Conservation (phyloP, 148 eudicot genomes). For the Persicaria maculosa region DNA sequence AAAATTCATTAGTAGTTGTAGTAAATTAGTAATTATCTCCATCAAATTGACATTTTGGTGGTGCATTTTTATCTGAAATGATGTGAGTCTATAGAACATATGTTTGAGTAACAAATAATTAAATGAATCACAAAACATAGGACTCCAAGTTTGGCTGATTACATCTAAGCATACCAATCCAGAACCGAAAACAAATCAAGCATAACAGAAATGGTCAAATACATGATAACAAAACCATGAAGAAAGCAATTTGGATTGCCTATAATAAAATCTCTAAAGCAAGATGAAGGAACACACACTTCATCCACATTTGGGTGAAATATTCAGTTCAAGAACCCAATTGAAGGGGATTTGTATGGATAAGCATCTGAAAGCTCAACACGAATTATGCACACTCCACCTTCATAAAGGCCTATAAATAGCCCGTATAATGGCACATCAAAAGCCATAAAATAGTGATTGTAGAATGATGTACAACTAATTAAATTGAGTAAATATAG, state of each 20-base stretch:
- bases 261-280: neutral
- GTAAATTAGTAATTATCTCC: no score
- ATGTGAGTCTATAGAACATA: neutral
- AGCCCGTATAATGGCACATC: neutral
- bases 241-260: neutral
- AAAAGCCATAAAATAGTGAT: neutral
- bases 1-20: no score
- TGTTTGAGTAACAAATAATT: neutral
- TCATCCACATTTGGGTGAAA: slow-evolving; percentile 82
- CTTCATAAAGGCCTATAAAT: slow-evolving; percentile 64
- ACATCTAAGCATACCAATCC: slow-evolving; percentile 86
- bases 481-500: neutral
- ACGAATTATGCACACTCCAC: slow-evolving; percentile 79
- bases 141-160: slow-evolving; percentile 84
- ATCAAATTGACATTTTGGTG: neutral
- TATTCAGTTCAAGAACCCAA: slow-evolving; percentile 64
- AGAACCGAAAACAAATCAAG: slow-evolving; percentile 36
- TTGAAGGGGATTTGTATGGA: slow-evolving; percentile 77
- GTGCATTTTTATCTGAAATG: no score
- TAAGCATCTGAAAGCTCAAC: slow-evolving; percentile 80
- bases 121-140: slow-evolving; percentile 57
- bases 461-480: neutral
- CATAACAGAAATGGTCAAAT: neutral
- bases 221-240: neutral
- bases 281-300: slow-evolving; percentile 33